Base-by-base conservation (phyloP, 768 basidiomycete genomes). In the Xanthoconium purpureum region DNA sequence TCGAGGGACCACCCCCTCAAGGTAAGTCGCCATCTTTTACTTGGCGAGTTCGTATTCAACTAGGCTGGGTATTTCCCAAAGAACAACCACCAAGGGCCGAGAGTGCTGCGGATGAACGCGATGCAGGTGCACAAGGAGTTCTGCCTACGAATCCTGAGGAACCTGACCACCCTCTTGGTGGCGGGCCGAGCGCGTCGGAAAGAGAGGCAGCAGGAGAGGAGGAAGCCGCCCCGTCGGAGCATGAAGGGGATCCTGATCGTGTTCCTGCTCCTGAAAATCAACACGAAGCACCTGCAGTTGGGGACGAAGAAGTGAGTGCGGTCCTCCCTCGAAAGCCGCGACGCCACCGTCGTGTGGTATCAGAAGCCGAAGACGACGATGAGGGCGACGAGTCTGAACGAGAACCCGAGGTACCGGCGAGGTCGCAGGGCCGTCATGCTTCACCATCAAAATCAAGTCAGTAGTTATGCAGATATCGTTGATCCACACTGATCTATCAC, bases 371-470 rank as follows among this genome's bases (percentile, higher is more conserved):
- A 9, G 47, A 47, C 12, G 52, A 50, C 14, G 48, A 35, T 2
- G 37, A 49, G 11, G 45, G 24, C 5, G 37, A 54, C 32, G 48
- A 45, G 24, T 55, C 57, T 3, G 63, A 54, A n/a, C 40, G 29
- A 20, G 59, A 50, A 17, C 48, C 3, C 28, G 2, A 52, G 12
- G 14, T 20, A n/a, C 46, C 37, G 6, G 9, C 52, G 7, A 44
- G 13, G 12, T 28, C 55, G 3, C 54, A 54, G 40, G 11, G 3
- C 30, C 30, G 43, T 7, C 50, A 35, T 2, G 12, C 54, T 38
- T 54, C 65, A 20, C 54, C 63, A 8, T 47, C 53, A 6, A 52
- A 47, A 42, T 28, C 17, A 47, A 37, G 63, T 60, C 17, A 5
- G 43, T 12, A 50, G 2, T 47, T 43, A 24, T 35, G 20, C 20